Base-by-base conservation (phyloP, 2,329 filamentous ascomycete genomes). In the Albophoma yamanashiensis region DNA sequence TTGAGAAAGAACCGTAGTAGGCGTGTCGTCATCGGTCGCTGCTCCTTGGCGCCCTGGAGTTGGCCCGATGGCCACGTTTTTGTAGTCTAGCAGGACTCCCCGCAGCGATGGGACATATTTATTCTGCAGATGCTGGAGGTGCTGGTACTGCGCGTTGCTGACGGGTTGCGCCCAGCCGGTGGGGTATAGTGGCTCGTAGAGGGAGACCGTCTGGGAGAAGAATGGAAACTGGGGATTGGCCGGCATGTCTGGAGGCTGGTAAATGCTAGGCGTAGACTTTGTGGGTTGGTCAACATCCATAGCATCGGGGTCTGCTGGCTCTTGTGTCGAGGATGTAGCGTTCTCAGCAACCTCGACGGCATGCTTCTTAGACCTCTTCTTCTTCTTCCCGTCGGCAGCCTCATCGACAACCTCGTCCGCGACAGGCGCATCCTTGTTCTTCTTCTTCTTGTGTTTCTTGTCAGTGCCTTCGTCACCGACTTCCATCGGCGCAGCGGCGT, bases 101-200 rank as follows among this genome's bases (percentile, higher is more conserved):
- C 82, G 80, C 60, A 92, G 80, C 6, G 84, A 81, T 2, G 88
- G 82, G 61, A 90, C 89, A 75, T 92, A 94, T 66, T 85, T 88
- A 68, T 92, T 87, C 50, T 91, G 78, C 8, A 92, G 80, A 12
- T 89, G 89, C 45, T 85, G 85, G 60, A 94, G 82, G 69, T 92
- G 85, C 68, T 92, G 89, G 62, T 86, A 83, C 69, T 87, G 85
- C 62, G 88, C 81, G 61, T 85, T 88, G 66, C 89, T 86, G 64
- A 91, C 76, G 0, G 89, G 88, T 61, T 85, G 82, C 62, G 82
- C 79, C 74, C 90, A 88, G 53, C 87, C 87, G 45, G 84, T 77
- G 14, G 90, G 89, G 63, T 85, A 89, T 63, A 94, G 79, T 1
- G 89, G 84, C 64, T 92, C 82, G 75, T 90, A 92, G 67, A 96